Conservation (phyloP, 164 flowering plant species). For the Magnolia officinalis region DNA sequence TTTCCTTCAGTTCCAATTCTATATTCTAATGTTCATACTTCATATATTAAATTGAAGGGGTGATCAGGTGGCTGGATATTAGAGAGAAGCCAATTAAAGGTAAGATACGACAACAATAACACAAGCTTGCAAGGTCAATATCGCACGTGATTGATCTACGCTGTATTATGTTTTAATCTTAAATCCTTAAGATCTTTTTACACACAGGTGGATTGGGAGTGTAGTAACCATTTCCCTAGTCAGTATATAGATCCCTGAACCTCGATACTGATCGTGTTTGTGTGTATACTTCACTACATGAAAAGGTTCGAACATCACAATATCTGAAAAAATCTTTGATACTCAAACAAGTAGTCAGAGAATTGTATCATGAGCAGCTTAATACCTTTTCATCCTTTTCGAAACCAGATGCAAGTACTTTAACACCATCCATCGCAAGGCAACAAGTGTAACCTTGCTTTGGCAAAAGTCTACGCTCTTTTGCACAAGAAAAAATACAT, state of each 20-base stretch:
- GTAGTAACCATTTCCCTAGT: not conserved
- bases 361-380: not conserved
- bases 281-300: not conserved
- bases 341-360: not conserved
- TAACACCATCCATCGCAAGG: constrained; percentile 96
- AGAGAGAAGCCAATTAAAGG: not conserved
- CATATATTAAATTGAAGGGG: too few species aligned
- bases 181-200: not conserved
- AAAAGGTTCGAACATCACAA: not conserved
- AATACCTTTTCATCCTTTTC: constrained; percentile 79
- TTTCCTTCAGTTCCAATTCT: too few species aligned
- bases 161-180: not conserved
- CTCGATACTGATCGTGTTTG: not conserved
- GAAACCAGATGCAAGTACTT: constrained; percentile 85
- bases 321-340: not conserved
- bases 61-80: too few species aligned
- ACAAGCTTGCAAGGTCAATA: not conserved
- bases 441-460: constrained; percentile 85
- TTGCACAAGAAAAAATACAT: constrained; percentile 84
- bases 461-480: constrained; percentile 68
- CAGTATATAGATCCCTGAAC: not conserved
- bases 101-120: not conserved
- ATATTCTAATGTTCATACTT: too few species aligned
- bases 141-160: not conserved
- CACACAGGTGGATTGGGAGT: not conserved